Conservation (phyloP, 208 protist species). For the Acanthamoeba healyi region DNA sequence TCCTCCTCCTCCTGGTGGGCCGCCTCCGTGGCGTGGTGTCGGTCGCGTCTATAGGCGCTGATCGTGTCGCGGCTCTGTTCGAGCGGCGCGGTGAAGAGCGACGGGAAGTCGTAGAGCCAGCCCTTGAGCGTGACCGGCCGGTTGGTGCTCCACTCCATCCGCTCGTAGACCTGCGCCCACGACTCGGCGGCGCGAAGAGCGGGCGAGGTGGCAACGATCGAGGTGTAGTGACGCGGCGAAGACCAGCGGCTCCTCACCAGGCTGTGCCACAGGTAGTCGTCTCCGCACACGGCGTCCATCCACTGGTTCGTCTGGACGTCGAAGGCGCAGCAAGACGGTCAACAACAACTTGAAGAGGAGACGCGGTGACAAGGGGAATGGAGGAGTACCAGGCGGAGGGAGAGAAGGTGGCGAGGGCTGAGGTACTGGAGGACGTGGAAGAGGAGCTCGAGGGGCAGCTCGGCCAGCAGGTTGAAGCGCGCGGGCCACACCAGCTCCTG, state of each 20-base stretch:
- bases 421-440: not conserved
- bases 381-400: slow-evolving; percentile 38
- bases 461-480: slow-evolving; percentile 22
- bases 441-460: slow-evolving; percentile 18
- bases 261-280: slow-evolving; percentile 38
- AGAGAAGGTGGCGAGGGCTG: not conserved
- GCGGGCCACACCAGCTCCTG: not conserved
- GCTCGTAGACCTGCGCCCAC: not conserved
- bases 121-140: slow-evolving; percentile 23
- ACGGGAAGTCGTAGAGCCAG: slow-evolving; percentile 39
- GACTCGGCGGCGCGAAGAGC: not conserved
- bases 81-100: not conserved
- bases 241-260: not conserved
- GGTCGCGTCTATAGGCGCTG: not conserved
- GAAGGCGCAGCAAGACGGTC: not conserved
- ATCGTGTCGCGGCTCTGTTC: slow-evolving; percentile 24
- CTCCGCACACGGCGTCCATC: not conserved
- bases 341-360: not conserved
- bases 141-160: slow-evolving; percentile 21
- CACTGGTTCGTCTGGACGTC: not conserved
- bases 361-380: not conserved
- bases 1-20: not conserved
- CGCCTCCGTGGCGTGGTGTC: not conserved
- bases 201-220: not conserved
- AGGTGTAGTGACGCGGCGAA: not conserved